These are phyloP conservation scores for Juglanconis oblonga DNA, from an alignment of 2,329 filamentous ascomycete genomes.

Conservation along the genomic window DNA sequence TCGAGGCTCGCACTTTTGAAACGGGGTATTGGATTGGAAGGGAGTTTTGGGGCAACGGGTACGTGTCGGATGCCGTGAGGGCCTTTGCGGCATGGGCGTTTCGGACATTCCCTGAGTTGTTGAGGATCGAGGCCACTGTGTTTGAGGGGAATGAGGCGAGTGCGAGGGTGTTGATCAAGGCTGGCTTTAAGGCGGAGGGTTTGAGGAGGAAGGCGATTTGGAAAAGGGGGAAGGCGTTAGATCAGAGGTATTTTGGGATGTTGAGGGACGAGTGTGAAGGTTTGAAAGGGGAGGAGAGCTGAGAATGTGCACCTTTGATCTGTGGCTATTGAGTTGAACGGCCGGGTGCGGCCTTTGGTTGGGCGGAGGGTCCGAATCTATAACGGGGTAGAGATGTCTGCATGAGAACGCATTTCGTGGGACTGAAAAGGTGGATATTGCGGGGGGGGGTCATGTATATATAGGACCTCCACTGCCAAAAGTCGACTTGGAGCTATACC, in stretches of 20 bases:
- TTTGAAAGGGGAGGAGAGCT: constrained; percentile 16
- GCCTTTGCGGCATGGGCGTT: constrained; percentile 45
- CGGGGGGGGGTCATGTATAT: too few species aligned
- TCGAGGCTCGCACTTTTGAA: constrained; percentile 42
- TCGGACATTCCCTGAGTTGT: constrained; percentile 34
- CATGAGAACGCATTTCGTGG: too few species aligned
- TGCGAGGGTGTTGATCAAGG: constrained; percentile 37
- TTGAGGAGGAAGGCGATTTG: constrained; percentile 35
- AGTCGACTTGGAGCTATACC: too few species aligned
- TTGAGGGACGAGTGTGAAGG: constrained; percentile 31
- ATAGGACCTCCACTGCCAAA: too few species aligned
- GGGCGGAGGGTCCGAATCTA: too few species aligned
- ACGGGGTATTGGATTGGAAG: constrained; percentile 48
- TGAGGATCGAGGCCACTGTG: constrained; percentile 39
- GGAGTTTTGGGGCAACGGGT: constrained; percentile 43
- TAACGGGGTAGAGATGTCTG: too few species aligned
- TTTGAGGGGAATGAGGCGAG: constrained; percentile 41
- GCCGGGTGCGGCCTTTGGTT: neutral
- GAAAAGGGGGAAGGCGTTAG: constrained; percentile 40
- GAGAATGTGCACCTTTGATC: neutral
- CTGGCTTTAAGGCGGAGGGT: constrained; percentile 44
- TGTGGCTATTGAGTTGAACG: too few species aligned
- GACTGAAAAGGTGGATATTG: too few species aligned
- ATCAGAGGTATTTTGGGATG: constrained; percentile 37
- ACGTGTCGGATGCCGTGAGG: constrained; percentile 37